phyloP scores from a whole-genome alignment of 495 filamentous ascomycete species.

The Daldinia grandis region DNA sequence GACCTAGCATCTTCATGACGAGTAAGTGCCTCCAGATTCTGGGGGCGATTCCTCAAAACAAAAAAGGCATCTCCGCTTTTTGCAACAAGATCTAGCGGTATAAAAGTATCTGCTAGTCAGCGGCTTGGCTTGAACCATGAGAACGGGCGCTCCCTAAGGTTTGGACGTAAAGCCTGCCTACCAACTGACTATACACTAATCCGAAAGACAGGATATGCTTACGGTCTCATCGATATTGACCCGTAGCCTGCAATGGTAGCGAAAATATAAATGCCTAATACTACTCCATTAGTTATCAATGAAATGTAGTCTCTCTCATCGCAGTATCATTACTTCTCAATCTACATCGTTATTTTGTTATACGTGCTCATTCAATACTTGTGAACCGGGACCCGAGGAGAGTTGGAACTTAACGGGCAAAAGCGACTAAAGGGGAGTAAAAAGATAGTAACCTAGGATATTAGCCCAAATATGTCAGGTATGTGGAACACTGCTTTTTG shows the following conservation, averaged over 20 bases:
- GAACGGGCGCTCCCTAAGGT: constrained; percentile 1
- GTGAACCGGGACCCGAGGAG: not conserved
- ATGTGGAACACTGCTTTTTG: constrained; percentile 27
- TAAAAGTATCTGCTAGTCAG: constrained; percentile 5
- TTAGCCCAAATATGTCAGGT: constrained; percentile 17
- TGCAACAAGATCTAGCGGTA: constrained; percentile 6
- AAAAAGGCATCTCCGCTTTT: constrained; percentile 8
- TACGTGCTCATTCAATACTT: not conserved
- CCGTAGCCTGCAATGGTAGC: not conserved
- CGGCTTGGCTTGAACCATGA: not conserved
- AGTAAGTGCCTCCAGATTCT: not conserved
- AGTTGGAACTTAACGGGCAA: not conserved
- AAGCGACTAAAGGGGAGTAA: constrained; percentile 3
- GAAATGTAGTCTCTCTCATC: not conserved
- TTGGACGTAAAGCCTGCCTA: not conserved
- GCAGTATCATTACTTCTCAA: not conserved
- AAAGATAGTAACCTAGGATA: constrained; percentile 15
- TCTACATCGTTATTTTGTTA: not conserved
- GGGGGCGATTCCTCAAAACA: not conserved
- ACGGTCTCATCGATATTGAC: not conserved
- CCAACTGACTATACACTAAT: not conserved
- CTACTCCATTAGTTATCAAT: not conserved
- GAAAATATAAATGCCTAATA: not conserved
- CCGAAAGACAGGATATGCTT: not conserved
- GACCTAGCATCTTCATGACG: constrained; percentile 6